A percentile compares a stretch with the other conserved stretches of the same genome.
phyloP scores from a whole-genome alignment of 2,329 filamentous ascomycete genomes.

The Beauveria varroae region DNA sequence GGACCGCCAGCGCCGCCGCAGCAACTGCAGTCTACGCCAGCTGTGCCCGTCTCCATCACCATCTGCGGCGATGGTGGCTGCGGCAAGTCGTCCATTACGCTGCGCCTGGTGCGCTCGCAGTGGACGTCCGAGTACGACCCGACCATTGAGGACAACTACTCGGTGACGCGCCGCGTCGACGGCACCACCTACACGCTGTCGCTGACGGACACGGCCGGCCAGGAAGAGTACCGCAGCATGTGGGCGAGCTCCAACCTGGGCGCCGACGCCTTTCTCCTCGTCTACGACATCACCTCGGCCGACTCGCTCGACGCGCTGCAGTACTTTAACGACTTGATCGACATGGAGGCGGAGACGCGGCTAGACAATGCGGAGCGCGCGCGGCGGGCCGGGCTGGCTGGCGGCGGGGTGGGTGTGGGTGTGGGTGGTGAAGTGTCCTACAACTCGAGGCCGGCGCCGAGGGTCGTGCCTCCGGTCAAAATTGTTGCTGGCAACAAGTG shows the following conservation, averaged over 20 bases:
- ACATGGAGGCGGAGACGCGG: slow-evolving; percentile 68
- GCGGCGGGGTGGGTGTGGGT: slow-evolving; percentile 15
- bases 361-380: slow-evolving; percentile 54
- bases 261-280: slow-evolving; percentile 76
- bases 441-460: slow-evolving; percentile 15
- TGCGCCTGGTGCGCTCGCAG: slow-evolving; percentile 72
- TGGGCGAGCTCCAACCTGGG: slow-evolving; percentile 74
- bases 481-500: slow-evolving; percentile 84
- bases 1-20: neutral
- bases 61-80: slow-evolving; percentile 83
- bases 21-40: neutral
- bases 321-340: slow-evolving; percentile 77
- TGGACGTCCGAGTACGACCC: slow-evolving; percentile 82
- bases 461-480: slow-evolving; percentile 65
- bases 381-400: slow-evolving; percentile 29
- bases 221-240: slow-evolving; percentile 83
- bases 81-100: slow-evolving; percentile 77
- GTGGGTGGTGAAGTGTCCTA: too few relatives aligned
- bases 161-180: slow-evolving; percentile 71
- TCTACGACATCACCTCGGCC: slow-evolving; percentile 75
- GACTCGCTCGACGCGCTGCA: slow-evolving; percentile 63
- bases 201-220: slow-evolving; percentile 79
- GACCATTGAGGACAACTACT: slow-evolving; percentile 79
- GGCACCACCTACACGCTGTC: slow-evolving; percentile 72
- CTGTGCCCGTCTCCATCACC: slow-evolving; percentile 59